phyloP scores from a whole-genome alignment of 2,329 filamentous ascomycete genomes.

The Scedosporium aurantiacum region DNA sequence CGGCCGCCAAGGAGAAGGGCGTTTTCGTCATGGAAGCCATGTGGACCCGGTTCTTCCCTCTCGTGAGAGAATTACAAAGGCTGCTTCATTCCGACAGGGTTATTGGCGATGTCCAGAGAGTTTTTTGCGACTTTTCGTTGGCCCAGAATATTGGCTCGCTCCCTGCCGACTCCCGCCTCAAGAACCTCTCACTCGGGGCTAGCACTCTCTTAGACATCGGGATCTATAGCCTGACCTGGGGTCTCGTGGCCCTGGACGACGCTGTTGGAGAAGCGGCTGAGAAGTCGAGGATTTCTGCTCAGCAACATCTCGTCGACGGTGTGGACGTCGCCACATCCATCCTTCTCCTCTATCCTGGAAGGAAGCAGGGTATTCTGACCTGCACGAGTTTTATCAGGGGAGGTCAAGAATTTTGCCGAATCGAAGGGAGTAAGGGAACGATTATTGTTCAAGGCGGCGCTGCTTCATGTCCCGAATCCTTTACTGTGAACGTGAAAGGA shows the following conservation, averaged over 20 bases:
- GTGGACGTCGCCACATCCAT: constrained; percentile 24
- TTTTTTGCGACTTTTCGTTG: constrained; percentile 28
- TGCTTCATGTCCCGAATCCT: constrained; percentile 21
- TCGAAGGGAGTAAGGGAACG: constrained; percentile 28
- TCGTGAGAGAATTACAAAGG: constrained; percentile 22
- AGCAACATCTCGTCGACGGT: constrained; percentile 23
- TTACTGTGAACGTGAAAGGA: constrained; percentile 19
- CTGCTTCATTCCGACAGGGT: constrained; percentile 26
- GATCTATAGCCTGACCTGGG: constrained; percentile 20
- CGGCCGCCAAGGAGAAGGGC: constrained; percentile 24
- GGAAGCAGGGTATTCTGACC: constrained; percentile 29
- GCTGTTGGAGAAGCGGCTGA: constrained; percentile 16
- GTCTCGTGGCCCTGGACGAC: constrained; percentile 21
- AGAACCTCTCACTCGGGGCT: constrained; percentile 5
- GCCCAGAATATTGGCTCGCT: constrained; percentile 22
- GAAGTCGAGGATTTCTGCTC: constrained; percentile 22
- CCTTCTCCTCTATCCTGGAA: constrained; percentile 26
- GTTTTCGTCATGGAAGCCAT: constrained; percentile 35
- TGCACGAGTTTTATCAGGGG: constrained; percentile 21
- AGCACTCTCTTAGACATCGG: constrained; percentile 5
- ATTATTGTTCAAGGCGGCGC: constrained; percentile 24
- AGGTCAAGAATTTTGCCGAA: constrained; percentile 20
- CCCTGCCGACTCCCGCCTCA: constrained; percentile 20
- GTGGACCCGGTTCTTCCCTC: constrained; percentile 32
- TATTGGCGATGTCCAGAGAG: constrained; percentile 26